Evolutionary conservation across 1,139 yeast species (phyloP), one percentile per base, ranked within the genome.

Genomic region (Yamadazyma membranifaciens): DNA sequence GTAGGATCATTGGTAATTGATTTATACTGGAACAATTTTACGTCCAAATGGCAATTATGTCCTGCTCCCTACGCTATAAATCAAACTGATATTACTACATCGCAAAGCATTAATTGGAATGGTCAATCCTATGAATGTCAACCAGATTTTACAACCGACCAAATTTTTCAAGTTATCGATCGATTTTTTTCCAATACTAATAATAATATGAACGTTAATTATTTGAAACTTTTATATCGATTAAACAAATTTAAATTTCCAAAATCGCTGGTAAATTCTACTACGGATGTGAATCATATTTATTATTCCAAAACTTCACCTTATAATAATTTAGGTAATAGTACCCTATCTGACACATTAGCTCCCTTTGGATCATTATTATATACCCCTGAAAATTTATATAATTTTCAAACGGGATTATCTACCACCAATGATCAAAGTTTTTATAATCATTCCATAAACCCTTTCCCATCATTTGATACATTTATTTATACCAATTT

Each of bases 11-110:
- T 83, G 20, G 64, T 74, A 44, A 42, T 88, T 10, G 94, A 88
- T 55, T 51, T 87, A 13, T 87, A 82, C 59, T 83, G 84, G 78
- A 81, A 81, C 55, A 75, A 76, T 42, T 59, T 60, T 25, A 62
- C 67, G 7, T 49, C 56, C 33, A 64, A 60, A 43, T 83, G 95
- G 82, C 87, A 83, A 51, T 55, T 86, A n/a, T 86, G 95, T 54
- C 92, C 92, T 0, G 73, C 67, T 1, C 73, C 73, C 2, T 59
- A 56, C 40, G 67, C 66, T 10, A 43, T 48, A 17, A 72, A 65
- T 47, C 50, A 46, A 28, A 64, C 71, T 4, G 45, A 44, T 34
- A 33, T 42, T 4, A 35, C 44, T 2, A 44, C 39, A 1, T 25
- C 28, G 6, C 50, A 43, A 9, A 38, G 52, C 2, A 45, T 65